A percentile compares a stretch with the other conserved stretches of the same genome.
Conservation (phyloP, 129 eudicot species). For the Tagetes erecta region DNA sequence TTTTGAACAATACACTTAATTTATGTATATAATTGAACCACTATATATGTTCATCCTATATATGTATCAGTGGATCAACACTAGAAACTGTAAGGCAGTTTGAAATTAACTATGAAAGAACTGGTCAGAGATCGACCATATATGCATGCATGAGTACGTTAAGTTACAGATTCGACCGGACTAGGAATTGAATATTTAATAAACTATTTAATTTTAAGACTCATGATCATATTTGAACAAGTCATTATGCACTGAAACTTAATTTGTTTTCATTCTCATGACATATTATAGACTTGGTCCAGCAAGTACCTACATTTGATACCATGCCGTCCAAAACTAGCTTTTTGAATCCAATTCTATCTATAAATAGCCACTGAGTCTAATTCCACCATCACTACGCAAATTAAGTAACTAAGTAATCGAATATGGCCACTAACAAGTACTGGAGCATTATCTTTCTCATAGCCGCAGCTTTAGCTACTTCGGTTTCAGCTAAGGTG, state of each 20-base stretch:
- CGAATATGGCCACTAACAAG: constrained; percentile 18
- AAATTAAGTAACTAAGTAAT: not conserved
- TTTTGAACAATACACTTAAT: too few species aligned
- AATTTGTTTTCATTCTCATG: not conserved
- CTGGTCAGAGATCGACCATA: not conserved
- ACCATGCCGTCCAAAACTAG: constrained; percentile 1
- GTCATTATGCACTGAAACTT: not conserved
- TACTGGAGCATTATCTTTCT: constrained; percentile 13
- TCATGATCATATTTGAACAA: not conserved
- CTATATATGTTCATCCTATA: too few species aligned
- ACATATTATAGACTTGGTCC: not conserved
- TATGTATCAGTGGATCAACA: too few species aligned
- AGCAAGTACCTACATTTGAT: not conserved
- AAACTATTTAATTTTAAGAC: not conserved
- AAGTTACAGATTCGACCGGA: constrained; percentile 11
- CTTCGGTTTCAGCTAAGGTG: constrained; percentile 10
- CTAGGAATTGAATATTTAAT: constrained; percentile 5
- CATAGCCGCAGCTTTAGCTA: not conserved
- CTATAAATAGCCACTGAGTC: not conserved
- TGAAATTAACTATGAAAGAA: not conserved
- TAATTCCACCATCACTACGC: not conserved
- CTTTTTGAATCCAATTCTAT: not conserved
- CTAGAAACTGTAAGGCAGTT: too few species aligned
- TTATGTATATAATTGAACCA: too few species aligned
- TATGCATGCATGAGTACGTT: not conserved